These are phyloP conservation scores for Vararia minispora DNA, from an alignment of 768 basidiomycete genomes.

Conservation along the genomic window DNA sequence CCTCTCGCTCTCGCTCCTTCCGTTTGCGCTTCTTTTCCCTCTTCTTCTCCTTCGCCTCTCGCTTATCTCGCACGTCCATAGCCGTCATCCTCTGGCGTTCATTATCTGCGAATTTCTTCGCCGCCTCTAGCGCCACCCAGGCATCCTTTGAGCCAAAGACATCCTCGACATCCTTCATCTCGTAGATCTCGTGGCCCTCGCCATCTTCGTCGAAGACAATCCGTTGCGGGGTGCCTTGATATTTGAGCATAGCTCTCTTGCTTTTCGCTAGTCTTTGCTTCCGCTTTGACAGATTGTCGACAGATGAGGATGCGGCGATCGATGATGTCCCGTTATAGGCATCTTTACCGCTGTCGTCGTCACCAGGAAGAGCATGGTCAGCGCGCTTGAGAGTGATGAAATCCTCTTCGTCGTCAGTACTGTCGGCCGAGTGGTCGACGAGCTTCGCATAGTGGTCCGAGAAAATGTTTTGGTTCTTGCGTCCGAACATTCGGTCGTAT, in stretches of 20 bases:
- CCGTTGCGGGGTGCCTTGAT: conserved; percentile 52
- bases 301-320: conserved; percentile 10
- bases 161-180: conserved; percentile 67
- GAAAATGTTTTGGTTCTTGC: conserved; percentile 88
- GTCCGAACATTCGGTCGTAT: conserved; percentile 96
- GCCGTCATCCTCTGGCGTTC: conserved; percentile 64
- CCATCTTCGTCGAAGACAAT: conserved; percentile 90
- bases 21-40: conserved; percentile 87
- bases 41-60: conserved; percentile 79
- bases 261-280: conserved; percentile 66
- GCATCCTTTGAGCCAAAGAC: conserved; percentile 44
- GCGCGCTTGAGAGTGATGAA: conserved; percentile 93
- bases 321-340: no score
- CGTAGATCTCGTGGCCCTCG: conserved; percentile 68
- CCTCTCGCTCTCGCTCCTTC: conserved; percentile 56
- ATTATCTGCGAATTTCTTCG: conserved; percentile 56
- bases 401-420: conserved; percentile 50
- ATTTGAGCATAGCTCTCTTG: conserved; percentile 60
- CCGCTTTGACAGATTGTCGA: conserved; percentile 69
- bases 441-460: conserved; percentile 87
- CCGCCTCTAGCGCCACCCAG: conserved; percentile 51
- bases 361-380: conserved; percentile 57
- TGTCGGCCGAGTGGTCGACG: conserved; percentile 50
- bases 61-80: conserved; percentile 67
- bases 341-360: no score